These are phyloP conservation scores for Ilex paraguariensis DNA, from an alignment of 305 asterid genomes.

Conservation along the genomic window DNA sequence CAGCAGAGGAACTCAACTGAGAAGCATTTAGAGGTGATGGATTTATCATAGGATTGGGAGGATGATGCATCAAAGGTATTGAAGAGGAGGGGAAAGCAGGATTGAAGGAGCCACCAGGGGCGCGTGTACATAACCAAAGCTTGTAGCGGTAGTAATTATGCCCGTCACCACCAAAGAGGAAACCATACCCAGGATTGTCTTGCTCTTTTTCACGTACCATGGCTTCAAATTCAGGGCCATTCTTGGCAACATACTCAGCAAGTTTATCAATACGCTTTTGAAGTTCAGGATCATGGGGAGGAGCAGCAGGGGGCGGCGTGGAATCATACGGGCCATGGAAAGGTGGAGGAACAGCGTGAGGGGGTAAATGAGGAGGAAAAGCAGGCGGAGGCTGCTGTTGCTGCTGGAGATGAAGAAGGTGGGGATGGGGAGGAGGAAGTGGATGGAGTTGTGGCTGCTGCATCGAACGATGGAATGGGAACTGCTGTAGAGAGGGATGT, in stretches of 20 bases:
- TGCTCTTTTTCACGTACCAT: conserved; percentile 94
- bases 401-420: conserved; percentile 35
- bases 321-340: conserved; percentile 70
- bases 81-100: conserved; percentile 64
- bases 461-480: conserved; percentile 72
- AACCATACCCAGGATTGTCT: conserved; percentile 84
- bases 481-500: conserved; percentile 82
- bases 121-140: conserved; percentile 73
- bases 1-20: conserved; percentile 32
- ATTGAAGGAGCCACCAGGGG: conserved; percentile 54
- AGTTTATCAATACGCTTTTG: conserved; percentile 88
- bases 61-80: conserved; percentile 76
- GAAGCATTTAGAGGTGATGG: conserved; percentile 59
- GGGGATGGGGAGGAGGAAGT: conserved; percentile 71
- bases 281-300: conserved; percentile 87
- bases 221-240: conserved; percentile 94
- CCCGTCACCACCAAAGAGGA: conserved; percentile 95
- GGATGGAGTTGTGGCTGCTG: conserved; percentile 68
- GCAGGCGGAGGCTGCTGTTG: conserved; percentile 72
- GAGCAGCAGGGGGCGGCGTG: conserved; percentile 76
- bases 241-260: conserved; percentile 86
- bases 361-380: conserved; percentile 76
- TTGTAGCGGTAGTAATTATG: conserved; percentile 81
- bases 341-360: conserved; percentile 59
- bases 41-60: conserved; percentile 74